Evolutionary conservation across 2,329 filamentous ascomycete species (phyloP), one percentile per base, ranked within the genome.

Genomic region (Teratosphaeria zuluensis): DNA sequence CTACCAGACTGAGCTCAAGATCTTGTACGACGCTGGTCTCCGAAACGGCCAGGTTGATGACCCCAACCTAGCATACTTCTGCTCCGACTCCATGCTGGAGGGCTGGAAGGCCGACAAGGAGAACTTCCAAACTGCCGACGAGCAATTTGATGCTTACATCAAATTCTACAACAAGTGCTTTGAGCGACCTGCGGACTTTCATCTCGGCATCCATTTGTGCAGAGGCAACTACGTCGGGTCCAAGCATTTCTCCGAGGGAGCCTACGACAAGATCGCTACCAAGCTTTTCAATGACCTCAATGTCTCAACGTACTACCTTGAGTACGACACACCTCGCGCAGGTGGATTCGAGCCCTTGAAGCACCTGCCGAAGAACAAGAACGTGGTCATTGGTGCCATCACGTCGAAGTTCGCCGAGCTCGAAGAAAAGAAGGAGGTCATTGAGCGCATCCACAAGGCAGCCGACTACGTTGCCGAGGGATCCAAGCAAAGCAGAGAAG

Each of bases 131-230:
- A 81, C 81, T 3, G 81, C 86, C 12, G 86, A 89, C 56, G 83
- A 85, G 62, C 83, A 89, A 42, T 82, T 92, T 31, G 85, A 89
- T 65, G 82, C 85, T 33, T 92, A 92, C 74, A 88, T 92, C 71
- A 77, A 80, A 61, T 82, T 89, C 63, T 91, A 91, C 78, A 91
- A 91, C 71, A 84, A 89, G 72, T 83, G 80, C 68, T 69, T 71
- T 62, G 61, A 80, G 66, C 76, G 83, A 0, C 86, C 88, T 0
- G 71, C 78, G 1, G 87, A 91, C 69, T 81, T 91, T 78, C 87
- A 90, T 73, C 81, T 89, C 1, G 88, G 88, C 54, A 85, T 92
- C n/a, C 88, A 92, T 69, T 78, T 91, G 57, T 91, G 88, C 79
- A 69, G 76, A 57, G 76, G 76, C n/a, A 78, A 78, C 66, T 78